Percentiles rank a stretch among this genome's conserved stretches.
Evolutionary conservation across 345 rosid genomes (phyloP).

Genomic region (Rhodamnia rubescens): DNA sequence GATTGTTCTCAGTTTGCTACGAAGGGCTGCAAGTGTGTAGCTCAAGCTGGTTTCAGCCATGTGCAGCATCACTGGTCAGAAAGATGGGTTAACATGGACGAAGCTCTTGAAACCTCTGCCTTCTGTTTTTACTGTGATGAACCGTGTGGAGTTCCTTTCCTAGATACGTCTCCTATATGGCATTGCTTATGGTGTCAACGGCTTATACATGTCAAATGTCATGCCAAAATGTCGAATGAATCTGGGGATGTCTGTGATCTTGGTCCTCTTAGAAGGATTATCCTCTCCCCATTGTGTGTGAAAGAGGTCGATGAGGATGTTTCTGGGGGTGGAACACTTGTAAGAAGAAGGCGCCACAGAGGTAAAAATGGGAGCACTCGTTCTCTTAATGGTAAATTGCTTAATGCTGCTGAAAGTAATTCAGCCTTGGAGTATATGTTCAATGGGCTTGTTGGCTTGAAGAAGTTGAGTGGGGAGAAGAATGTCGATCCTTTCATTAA

Average conservation of each 20-base stretch:
- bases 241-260: slow-evolving; percentile 57
- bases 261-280: slow-evolving; percentile 47
- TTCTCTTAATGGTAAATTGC: slow-evolving; percentile 22
- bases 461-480: slow-evolving; percentile 33
- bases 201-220: slow-evolving; percentile 58
- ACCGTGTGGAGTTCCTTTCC: slow-evolving; percentile 56
- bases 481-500: slow-evolving; percentile 19
- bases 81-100: slow-evolving; percentile 55
- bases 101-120: slow-evolving; percentile 43
- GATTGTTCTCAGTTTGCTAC: slow-evolving; percentile 53
- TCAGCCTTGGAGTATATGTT: slow-evolving; percentile 15
- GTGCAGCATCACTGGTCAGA: slow-evolving; percentile 63
- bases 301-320: slow-evolving; percentile 25
- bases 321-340: slow-evolving; percentile 20
- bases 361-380: slow-evolving; percentile 19
- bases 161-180: slow-evolving; percentile 60
- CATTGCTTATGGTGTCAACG: slow-evolving; percentile 72
- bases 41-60: slow-evolving; percentile 42
- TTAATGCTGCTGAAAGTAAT: slow-evolving; percentile 22
- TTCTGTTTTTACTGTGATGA: slow-evolving; percentile 63
- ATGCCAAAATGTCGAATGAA: slow-evolving; percentile 45
- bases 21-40: slow-evolving; percentile 53
- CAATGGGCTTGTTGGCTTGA: slow-evolving; percentile 30
- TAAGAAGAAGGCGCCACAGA: slow-evolving; percentile 15
- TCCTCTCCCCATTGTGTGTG: slow-evolving; percentile 53